Evolutionary conservation across 1,284 basidiomycete genomes (phyloP).

Genomic region (Apiotrichum sp.): DNA sequence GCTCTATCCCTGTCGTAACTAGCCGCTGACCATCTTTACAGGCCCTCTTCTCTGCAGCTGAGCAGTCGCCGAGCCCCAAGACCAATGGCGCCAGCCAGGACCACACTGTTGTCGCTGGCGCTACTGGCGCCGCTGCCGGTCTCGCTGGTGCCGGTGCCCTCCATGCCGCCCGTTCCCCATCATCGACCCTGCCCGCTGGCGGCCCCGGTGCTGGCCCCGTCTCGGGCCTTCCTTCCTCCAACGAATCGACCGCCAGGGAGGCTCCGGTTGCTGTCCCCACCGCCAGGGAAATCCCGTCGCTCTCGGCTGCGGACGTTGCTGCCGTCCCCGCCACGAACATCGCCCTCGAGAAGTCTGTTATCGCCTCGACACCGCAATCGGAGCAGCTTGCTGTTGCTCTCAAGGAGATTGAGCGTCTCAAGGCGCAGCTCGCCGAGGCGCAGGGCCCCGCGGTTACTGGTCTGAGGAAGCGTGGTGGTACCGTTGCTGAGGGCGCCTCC

Average conservation of each 20-base stretch:
- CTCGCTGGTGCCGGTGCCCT: neutral
- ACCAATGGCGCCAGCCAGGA: conserved; percentile 7
- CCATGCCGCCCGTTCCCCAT: neutral
- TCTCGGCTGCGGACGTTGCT: conserved; percentile 29
- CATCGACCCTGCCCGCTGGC: neutral
- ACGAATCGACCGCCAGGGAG: conserved; percentile 5
- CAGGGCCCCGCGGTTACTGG: conserved; percentile 37
- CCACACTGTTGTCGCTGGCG: conserved; percentile 7
- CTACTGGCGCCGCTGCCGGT: neutral
- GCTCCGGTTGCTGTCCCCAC: conserved; percentile 4
- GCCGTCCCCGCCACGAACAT: conserved; percentile 26
- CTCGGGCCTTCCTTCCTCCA: neutral
- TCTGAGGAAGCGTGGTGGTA: conserved; percentile 38
- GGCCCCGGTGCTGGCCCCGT: neutral
- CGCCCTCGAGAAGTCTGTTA: conserved; percentile 35
- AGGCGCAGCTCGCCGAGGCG: conserved; percentile 31
- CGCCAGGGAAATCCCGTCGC: conserved; percentile 21
- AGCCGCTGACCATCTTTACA: conserved; percentile 12
- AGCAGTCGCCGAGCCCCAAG: conserved; percentile 27
- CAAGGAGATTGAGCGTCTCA: conserved; percentile 44
- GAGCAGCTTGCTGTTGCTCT: conserved; percentile 42
- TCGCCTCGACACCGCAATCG: conserved; percentile 34
- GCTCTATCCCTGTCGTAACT: too few relatives aligned
- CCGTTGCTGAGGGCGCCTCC: conserved; percentile 18
- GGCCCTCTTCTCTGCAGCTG: conserved; percentile 35